Evolutionary conservation across 2,329 filamentous ascomycete species (phyloP).

Genomic region (Trichoderma sp.): DNA sequence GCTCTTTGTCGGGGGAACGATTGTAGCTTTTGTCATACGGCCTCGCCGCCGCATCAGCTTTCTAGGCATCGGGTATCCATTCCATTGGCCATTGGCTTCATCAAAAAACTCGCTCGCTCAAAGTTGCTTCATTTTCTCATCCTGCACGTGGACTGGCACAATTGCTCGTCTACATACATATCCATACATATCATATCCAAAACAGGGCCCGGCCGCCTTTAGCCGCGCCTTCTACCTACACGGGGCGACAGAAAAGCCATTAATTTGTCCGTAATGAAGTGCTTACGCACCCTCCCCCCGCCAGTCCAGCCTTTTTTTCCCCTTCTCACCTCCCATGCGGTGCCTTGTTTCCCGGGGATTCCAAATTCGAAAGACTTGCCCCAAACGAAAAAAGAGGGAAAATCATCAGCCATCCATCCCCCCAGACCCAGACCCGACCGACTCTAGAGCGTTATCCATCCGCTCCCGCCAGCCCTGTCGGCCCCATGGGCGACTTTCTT

Average conservation of each 20-base stretch:
- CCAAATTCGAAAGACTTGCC: background rate
- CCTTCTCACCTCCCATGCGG: background rate
- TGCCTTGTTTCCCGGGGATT: background rate
- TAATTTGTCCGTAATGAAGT: slow-evolving; percentile 7
- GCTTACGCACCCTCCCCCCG: slow-evolving; percentile 5
- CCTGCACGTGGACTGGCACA: background rate
- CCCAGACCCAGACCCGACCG: background rate
- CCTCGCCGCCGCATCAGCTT: background rate
- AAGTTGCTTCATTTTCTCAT: background rate
- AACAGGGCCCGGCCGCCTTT: background rate
- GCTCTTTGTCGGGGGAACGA: background rate
- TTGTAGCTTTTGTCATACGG: background rate
- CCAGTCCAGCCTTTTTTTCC: background rate
- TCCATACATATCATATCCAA: background rate
- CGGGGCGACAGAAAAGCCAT: background rate
- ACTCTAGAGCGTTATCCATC: background rate
- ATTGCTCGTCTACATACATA: background rate
- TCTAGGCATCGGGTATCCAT: background rate
- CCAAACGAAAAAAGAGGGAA: background rate
- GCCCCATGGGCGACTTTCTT: background rate
- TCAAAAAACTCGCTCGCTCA: background rate
- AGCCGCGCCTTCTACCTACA: slow-evolving; percentile 11
- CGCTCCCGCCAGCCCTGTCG: slow-evolving; percentile 1
- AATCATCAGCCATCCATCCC: background rate
- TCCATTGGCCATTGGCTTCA: background rate